Conservation (phyloP, 2,329 filamentous ascomycete genomes). For the Macroventuria anomochaeta region DNA sequence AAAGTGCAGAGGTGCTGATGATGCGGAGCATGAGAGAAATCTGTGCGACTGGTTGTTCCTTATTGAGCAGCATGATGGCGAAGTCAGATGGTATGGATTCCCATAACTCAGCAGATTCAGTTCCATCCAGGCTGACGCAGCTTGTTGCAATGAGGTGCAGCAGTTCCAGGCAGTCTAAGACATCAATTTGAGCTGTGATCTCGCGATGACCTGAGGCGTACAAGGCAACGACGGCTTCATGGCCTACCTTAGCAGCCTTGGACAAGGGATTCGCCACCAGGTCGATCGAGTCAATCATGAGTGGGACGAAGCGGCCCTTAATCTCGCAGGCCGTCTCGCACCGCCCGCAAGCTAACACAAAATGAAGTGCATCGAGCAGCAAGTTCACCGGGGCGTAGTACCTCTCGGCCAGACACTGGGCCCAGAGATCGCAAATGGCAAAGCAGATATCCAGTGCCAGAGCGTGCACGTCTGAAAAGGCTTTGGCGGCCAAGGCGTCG, state of each 20-base stretch:
- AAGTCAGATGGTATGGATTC: conserved; percentile 69
- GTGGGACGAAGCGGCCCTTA: conserved; percentile 60
- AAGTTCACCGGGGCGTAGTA: conserved; percentile 69
- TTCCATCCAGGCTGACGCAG: conserved; percentile 56
- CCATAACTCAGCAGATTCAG: conserved; percentile 66
- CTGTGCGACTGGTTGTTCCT: conserved; percentile 68
- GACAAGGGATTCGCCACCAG: conserved; percentile 61
- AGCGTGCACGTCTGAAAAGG: conserved; percentile 57
- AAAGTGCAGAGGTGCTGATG: conserved; percentile 69
- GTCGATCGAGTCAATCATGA: conserved; percentile 56
- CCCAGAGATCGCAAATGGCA: conserved; percentile 71
- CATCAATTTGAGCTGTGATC: conserved; percentile 67
- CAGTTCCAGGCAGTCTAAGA: conserved; percentile 68
- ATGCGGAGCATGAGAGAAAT: conserved; percentile 70
- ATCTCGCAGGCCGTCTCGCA: conserved; percentile 65
- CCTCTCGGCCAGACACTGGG: conserved; percentile 68
- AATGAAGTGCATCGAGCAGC: conserved; percentile 68
- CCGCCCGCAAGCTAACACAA: conserved; percentile 68
- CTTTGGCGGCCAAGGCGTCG: conserved; percentile 66
- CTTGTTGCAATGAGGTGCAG: conserved; percentile 69
- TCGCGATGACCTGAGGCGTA: conserved; percentile 49
- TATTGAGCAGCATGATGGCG: conserved; percentile 70
- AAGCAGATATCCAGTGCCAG: conserved; percentile 70
- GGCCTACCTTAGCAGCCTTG: conserved; percentile 42
- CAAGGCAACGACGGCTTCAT: conserved; percentile 33